phyloP scores from a whole-genome alignment of 2,329 filamentous ascomycete species.

The Fusarium sp. region DNA sequence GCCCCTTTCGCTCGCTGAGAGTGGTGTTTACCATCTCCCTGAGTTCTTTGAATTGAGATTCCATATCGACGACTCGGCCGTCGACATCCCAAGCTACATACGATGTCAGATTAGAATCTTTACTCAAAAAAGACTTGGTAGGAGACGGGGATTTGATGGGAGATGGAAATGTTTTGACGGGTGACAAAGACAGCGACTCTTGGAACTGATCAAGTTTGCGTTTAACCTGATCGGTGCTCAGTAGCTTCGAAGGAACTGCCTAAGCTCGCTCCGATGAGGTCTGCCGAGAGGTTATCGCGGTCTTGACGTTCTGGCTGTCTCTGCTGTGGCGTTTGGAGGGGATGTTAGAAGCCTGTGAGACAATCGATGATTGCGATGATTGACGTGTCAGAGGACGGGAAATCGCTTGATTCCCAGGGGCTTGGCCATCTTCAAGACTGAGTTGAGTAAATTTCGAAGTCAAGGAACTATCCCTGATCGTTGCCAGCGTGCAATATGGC shows the following conservation, averaged over 20 bases:
- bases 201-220: slow-evolving; percentile 50
- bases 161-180: slow-evolving; percentile 51
- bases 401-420: slow-evolving; percentile 60
- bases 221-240: slow-evolving; percentile 46
- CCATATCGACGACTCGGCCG: slow-evolving; percentile 78
- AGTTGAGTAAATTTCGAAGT: slow-evolving; percentile 53
- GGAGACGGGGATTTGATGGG: slow-evolving; percentile 58
- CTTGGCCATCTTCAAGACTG: slow-evolving; percentile 52
- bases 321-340: slow-evolving; percentile 45
- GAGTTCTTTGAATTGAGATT: slow-evolving; percentile 76
- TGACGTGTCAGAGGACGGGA: slow-evolving; percentile 44
- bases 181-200: slow-evolving; percentile 46
- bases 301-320: slow-evolving; percentile 34
- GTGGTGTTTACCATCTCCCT: slow-evolving; percentile 78
- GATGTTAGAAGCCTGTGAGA: slow-evolving; percentile 43
- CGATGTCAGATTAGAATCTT: slow-evolving; percentile 75
- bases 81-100: slow-evolving; percentile 83
- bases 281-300: slow-evolving; percentile 17
- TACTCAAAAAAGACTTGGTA: slow-evolving; percentile 70
- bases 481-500: slow-evolving; percentile 45
- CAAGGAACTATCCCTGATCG: slow-evolving; percentile 59
- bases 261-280: slow-evolving; percentile 46
- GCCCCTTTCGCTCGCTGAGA: slow-evolving; percentile 71
- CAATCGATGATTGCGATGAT: slow-evolving; percentile 41
- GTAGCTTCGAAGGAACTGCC: slow-evolving; percentile 51